Evolutionary conservation across 495 filamentous ascomycete genomes (phyloP).

Genomic region (Penicillium herquei): DNA sequence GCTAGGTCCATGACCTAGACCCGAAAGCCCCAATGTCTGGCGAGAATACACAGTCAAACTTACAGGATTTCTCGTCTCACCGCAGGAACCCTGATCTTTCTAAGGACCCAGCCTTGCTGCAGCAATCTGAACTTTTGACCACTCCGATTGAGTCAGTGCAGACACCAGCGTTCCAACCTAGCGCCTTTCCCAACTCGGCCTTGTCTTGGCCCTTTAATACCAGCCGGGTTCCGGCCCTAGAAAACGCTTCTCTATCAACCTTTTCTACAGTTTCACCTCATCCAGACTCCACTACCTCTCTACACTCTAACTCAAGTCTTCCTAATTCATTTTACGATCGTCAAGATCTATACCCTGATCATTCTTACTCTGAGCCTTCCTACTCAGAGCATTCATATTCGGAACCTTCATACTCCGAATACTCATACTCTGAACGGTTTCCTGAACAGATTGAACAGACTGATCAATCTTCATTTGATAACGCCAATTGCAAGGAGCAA

Average conservation of each 20-base stretch:
- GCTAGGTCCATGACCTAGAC: slow-evolving; percentile 19
- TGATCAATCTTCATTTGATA: slow-evolving; percentile 8
- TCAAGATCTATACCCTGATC: slow-evolving; percentile 4
- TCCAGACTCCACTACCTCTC: slow-evolving; percentile 9
- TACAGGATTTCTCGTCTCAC: slow-evolving; percentile 19
- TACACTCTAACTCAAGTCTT: slow-evolving; percentile 10
- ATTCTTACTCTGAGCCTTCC: not conserved
- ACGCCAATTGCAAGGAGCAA: slow-evolving; percentile 7
- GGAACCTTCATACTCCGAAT: not conserved
- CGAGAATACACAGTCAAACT: slow-evolving; percentile 17
- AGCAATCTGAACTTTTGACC: slow-evolving; percentile 7
- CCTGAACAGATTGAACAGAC: slow-evolving; percentile 9
- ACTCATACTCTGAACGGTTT: slow-evolving; percentile 3
- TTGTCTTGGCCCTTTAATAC: slow-evolving; percentile 16
- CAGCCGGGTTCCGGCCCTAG: slow-evolving; percentile 5
- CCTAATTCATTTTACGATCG: slow-evolving; percentile 6
- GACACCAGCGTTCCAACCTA: slow-evolving; percentile 14
- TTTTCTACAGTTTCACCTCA: slow-evolving; percentile 8
- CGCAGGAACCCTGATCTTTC: slow-evolving; percentile 17
- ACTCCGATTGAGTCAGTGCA: slow-evolving; percentile 19
- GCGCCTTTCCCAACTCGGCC: slow-evolving; percentile 6
- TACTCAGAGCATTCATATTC: slow-evolving; percentile 1
- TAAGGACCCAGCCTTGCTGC: slow-evolving; percentile 11
- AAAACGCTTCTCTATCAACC: slow-evolving; percentile 7
- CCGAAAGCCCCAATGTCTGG: slow-evolving; percentile 20